Percentiles rank a stretch among this genome's conserved stretches.
phyloP scores from a whole-genome alignment of 140 eudicot genomes.

The Erigeron philadelphicus region DNA sequence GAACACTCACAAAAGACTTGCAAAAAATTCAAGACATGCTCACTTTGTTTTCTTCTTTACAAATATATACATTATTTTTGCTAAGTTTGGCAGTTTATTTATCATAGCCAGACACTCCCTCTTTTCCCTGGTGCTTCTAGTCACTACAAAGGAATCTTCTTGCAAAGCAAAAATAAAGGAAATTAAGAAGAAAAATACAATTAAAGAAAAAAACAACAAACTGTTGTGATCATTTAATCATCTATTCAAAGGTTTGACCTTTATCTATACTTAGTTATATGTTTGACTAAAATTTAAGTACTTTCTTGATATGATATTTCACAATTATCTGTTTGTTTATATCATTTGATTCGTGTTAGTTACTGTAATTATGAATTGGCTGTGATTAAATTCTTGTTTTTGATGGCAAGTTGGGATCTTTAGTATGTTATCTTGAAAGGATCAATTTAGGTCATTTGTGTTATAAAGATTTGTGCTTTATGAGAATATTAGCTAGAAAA shows the following conservation, averaged over 20 bases:
- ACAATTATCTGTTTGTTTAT: conserved; percentile 15
- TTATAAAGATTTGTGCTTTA: conserved; percentile 6
- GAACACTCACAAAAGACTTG: neutral
- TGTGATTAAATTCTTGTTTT: conserved; percentile 17
- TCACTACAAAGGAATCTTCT: conserved; percentile 31
- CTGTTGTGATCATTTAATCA: conserved; percentile 24
- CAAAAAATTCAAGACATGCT: conserved; percentile 15
- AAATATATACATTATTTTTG: neutral
- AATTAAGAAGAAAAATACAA: neutral
- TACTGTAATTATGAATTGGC: conserved; percentile 2
- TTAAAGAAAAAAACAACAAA: neutral
- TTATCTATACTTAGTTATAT: conserved; percentile 16
- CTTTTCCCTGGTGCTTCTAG: conserved; percentile 27
- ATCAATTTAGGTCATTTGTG: neutral
- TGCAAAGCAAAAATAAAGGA: neutral
- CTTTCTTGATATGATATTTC: conserved; percentile 18
- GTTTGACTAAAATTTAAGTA: conserved; percentile 16
- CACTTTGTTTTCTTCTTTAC: neutral
- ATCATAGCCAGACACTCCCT: conserved; percentile 22
- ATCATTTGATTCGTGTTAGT: conserved; percentile 14
- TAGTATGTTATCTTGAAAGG: conserved; percentile 24
- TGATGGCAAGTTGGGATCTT: conserved; percentile 14
- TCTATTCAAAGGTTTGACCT: conserved; percentile 35
- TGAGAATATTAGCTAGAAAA: too few species aligned
- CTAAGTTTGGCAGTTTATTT: conserved; percentile 7